Percentiles rank a stretch among this genome's conserved stretches.
Conservation (phyloP, 106 monocot species). For the Acorus calamus region DNA sequence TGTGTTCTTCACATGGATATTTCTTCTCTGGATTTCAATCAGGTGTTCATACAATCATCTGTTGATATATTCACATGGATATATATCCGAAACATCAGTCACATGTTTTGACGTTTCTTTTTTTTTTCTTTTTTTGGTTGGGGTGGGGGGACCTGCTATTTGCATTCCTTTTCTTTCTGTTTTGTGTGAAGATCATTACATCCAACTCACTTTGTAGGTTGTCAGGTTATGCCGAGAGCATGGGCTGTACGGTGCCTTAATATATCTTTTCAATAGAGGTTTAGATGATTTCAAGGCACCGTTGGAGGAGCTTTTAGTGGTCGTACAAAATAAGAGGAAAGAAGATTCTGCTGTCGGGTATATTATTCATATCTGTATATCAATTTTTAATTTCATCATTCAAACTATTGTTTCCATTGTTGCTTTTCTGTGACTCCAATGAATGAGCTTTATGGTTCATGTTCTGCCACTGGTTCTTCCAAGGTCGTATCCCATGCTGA, state of each 20-base stretch:
- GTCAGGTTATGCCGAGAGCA: conserved; percentile 90
- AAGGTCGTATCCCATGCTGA: too few relatives aligned
- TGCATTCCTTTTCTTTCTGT: not conserved
- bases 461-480: too few relatives aligned
- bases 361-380: not conserved
- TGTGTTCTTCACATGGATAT: conserved; percentile 99
- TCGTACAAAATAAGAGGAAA: conserved; percentile 39
- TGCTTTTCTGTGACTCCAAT: too few relatives aligned
- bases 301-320: conserved; percentile 81
- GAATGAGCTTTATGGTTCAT: too few relatives aligned
- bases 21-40: conserved; percentile 97
- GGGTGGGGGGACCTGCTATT: not conserved
- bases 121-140: too few relatives aligned
- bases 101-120: not conserved
- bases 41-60: conserved; percentile 32
- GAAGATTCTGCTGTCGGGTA: conserved; percentile 62
- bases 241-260: conserved; percentile 86
- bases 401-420: too few relatives aligned
- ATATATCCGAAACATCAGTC: too few relatives aligned
- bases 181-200: not conserved
- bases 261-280: conserved; percentile 92
- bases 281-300: conserved; percentile 84
- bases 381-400: not conserved
- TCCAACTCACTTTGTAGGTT: conserved; percentile 38
- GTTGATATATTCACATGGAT: not conserved